Percentiles rank a stretch among this genome's conserved stretches.
phyloP scores from a whole-genome alignment of 108 stramenopile species.

The Conticribra guillardii region DNA sequence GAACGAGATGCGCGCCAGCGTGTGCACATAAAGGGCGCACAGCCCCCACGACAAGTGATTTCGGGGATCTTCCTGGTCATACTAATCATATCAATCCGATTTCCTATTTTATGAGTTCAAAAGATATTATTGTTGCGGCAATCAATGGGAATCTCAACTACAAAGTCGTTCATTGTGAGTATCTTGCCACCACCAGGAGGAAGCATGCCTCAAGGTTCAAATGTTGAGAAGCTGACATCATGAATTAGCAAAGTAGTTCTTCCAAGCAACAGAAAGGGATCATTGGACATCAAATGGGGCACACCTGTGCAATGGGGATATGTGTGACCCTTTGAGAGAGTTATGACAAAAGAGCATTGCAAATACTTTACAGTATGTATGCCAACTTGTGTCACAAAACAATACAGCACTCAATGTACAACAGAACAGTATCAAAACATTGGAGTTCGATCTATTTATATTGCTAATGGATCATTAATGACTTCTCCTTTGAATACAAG shows the following conservation, averaged over 20 bases:
- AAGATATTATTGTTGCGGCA: no score
- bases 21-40: no score
- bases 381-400: neutral
- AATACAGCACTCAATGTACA: neutral
- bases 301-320: neutral
- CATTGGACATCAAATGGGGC: neutral
- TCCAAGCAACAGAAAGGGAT: neutral
- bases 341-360: neutral
- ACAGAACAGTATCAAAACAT: neutral
- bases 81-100: no score
- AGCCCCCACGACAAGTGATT: no score
- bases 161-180: neutral
- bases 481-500: neutral
- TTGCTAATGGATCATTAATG: neutral
- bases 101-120: no score
- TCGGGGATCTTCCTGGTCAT: no score
- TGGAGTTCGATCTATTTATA: neutral
- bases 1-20: no score
- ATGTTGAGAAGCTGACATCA: neutral
- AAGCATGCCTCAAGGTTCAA: neutral
- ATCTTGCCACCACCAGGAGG: neutral
- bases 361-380: neutral
- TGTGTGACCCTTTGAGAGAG: neutral
- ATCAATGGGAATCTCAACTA: neutral
- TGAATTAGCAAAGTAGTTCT: neutral